A percentile compares a stretch with the other conserved stretches of the same genome.
phyloP scores from a whole-genome alignment of 345 rosid species.

The Salix dunnii region DNA sequence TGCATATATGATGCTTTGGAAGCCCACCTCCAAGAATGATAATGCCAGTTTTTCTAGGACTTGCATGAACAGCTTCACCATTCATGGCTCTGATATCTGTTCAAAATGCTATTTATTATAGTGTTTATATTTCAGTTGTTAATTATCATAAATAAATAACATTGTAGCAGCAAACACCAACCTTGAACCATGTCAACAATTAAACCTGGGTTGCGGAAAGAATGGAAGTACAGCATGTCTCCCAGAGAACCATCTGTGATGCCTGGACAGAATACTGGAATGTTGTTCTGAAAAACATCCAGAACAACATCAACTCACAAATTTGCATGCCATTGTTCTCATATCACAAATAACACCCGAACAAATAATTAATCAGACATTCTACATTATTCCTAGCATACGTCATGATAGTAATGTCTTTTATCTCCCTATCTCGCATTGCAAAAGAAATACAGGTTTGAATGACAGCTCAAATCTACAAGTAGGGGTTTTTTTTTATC shows the following conservation, averaged over 20 bases:
- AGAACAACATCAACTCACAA: slow-evolving; percentile 1
- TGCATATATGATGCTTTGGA: slow-evolving; percentile 95
- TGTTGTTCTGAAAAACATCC: slow-evolving; percentile 57
- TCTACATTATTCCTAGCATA: not conserved
- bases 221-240: slow-evolving; percentile 92
- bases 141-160: not conserved
- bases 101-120: slow-evolving; percentile 1
- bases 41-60: slow-evolving; percentile 78
- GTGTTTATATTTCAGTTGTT: not conserved
- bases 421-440: not conserved
- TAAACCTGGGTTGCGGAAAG: slow-evolving; percentile 58
- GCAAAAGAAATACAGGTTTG: not conserved
- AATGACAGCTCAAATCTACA: not conserved
- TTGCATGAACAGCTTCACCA: slow-evolving; percentile 77
- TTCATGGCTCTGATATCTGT: slow-evolving; percentile 81
- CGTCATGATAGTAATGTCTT: not conserved
- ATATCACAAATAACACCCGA: not conserved
- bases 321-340: not conserved
- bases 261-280: slow-evolving; percentile 93
- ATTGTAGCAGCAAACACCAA: slow-evolving; percentile 16
- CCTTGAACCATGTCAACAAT: slow-evolving; percentile 72
- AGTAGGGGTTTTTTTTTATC: not conserved
- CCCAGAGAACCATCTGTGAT: slow-evolving; percentile 95
- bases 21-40: slow-evolving; percentile 90
- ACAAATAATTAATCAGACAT: not conserved